Conservation (phyloP, 148 eudicot species). For the Camellia granthamiana region DNA sequence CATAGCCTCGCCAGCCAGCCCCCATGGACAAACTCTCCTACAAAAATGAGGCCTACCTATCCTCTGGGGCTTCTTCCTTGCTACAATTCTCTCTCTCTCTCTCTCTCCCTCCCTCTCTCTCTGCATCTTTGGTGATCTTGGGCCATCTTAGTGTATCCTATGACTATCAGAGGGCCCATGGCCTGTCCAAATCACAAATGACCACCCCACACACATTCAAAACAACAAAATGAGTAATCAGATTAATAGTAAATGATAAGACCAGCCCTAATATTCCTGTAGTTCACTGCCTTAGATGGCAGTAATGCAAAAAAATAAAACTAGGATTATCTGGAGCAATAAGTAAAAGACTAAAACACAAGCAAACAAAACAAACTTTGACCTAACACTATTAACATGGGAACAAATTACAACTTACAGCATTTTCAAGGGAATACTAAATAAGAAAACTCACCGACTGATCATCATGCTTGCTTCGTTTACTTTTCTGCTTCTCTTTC, state of each 20-base stretch:
- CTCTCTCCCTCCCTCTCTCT: too few relatives aligned
- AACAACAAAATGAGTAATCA: background rate
- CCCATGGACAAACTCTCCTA: too few relatives aligned
- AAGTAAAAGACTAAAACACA: background rate
- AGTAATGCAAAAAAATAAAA: background rate
- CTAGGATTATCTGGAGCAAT: background rate
- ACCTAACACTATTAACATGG: background rate
- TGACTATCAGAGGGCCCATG: too few relatives aligned
- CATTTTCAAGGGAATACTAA: background rate
- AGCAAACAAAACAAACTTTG: background rate
- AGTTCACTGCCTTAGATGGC: background rate
- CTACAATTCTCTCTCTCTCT: too few relatives aligned
- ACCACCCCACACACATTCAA: background rate
- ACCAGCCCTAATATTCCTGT: background rate
- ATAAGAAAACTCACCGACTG: constrained; percentile 42
- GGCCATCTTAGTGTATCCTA: too few relatives aligned
- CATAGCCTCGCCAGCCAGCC: too few relatives aligned
- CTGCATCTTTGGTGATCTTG: too few relatives aligned
- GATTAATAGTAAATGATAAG: background rate
- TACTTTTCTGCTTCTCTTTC: constrained; percentile 57
- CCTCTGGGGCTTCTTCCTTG: too few relatives aligned
- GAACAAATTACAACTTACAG: background rate
- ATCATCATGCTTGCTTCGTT: constrained; percentile 47
- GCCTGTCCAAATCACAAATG: too few relatives aligned
- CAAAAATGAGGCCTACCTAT: too few relatives aligned